phyloP scores from a whole-genome alignment of 2,329 filamentous ascomycete genomes.

The Cercospora janseana region DNA sequence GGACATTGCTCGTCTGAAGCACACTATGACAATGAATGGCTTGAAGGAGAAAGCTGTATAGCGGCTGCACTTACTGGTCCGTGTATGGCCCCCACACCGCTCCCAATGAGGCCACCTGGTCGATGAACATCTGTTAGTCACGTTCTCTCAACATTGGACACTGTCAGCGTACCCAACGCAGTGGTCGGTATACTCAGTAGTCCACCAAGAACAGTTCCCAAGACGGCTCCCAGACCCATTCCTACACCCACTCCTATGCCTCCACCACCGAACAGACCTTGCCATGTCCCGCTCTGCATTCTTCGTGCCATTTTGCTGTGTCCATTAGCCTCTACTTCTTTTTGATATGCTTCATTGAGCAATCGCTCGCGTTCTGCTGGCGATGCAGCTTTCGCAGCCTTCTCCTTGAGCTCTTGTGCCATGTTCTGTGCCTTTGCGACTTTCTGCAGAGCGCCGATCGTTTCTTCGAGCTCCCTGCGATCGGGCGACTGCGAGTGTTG shows the following conservation, averaged over 20 bases:
- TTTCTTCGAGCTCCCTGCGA: slow-evolving; percentile 27
- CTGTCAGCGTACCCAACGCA: not conserved
- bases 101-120: slow-evolving; percentile 35
- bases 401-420: slow-evolving; percentile 25
- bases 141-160: too few relatives aligned
- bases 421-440: slow-evolving; percentile 26
- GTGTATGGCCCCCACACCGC: slow-evolving; percentile 43
- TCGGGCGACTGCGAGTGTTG: not conserved
- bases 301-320: slow-evolving; percentile 30
- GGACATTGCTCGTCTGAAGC: too few relatives aligned
- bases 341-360: slow-evolving; percentile 35
- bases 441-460: slow-evolving; percentile 28
- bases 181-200: slow-evolving; percentile 25
- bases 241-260: slow-evolving; percentile 45
- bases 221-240: slow-evolving; percentile 43
- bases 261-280: slow-evolving; percentile 43
- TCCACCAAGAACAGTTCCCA: slow-evolving; percentile 37
- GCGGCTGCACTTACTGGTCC: too few relatives aligned
- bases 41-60: too few relatives aligned
- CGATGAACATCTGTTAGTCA: too few relatives aligned
- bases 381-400: slow-evolving; percentile 25
- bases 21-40: too few relatives aligned
- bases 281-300: slow-evolving; percentile 40
- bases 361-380: slow-evolving; percentile 31
- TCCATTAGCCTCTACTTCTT: slow-evolving; percentile 36